Conservation (phyloP, 257 asterid genomes). For the Solanum stenotomum region DNA sequence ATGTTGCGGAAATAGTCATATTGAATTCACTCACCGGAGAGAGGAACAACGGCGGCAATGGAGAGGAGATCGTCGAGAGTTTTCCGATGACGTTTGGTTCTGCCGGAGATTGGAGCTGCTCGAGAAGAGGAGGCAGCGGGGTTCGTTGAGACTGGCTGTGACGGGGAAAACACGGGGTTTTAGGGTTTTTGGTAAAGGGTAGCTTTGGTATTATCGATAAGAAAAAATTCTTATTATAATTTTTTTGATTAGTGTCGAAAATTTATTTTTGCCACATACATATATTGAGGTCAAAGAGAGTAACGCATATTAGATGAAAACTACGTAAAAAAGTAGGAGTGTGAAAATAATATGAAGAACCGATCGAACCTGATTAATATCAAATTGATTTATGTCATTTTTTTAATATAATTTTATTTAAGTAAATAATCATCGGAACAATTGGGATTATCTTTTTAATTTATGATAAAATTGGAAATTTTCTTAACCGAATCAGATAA, state of each 20-base stretch:
- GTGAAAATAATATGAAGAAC: too few relatives aligned
- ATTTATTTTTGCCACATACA: too few relatives aligned
- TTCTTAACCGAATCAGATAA: accelerated
- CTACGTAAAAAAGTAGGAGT: too few relatives aligned
- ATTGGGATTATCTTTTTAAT: too few relatives aligned
- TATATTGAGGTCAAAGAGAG: too few relatives aligned
- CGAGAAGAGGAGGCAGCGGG: not conserved
- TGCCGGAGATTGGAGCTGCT: not conserved
- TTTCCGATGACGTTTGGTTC: not conserved
- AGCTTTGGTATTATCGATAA: not conserved
- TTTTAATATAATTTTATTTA: too few relatives aligned
- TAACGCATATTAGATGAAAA: too few relatives aligned
- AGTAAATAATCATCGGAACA: too few relatives aligned
- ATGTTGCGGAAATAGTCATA: not conserved
- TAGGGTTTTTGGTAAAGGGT: not conserved
- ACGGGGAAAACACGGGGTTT: not conserved
- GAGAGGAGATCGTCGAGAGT: not conserved
- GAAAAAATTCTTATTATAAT: too few relatives aligned
- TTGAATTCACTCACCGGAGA: not conserved
- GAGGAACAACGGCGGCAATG: not conserved
- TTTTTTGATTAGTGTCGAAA: too few relatives aligned
- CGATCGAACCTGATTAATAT: accelerated
- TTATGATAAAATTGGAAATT: too few relatives aligned
- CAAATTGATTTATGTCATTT: too few relatives aligned
- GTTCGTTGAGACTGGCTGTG: not conserved